Evolutionary conservation across 495 filamentous ascomycete species (phyloP).

Genomic region (Aspergillus hancockii): DNA sequence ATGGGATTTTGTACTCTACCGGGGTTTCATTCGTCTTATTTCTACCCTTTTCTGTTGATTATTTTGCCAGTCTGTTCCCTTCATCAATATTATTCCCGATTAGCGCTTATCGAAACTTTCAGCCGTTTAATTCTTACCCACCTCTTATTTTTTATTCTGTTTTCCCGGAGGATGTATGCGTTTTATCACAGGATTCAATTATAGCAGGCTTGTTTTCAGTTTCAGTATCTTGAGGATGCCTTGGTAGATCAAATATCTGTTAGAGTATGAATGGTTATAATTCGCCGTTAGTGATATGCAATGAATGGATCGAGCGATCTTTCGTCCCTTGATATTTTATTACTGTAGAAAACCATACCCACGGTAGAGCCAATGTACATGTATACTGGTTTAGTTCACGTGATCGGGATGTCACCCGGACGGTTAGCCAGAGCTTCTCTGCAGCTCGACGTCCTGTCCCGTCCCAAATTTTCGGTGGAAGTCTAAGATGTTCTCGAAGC

Average conservation of each 20-base stretch:
- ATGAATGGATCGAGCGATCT: too few species aligned
- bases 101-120: slow-evolving; percentile 14
- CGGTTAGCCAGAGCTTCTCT: too few species aligned
- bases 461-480: slow-evolving; percentile 4
- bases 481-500: neutral
- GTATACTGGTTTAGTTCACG: too few species aligned
- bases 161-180: neutral
- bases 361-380: too few species aligned
- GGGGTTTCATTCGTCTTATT: slow-evolving; percentile 14
- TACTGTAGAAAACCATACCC: too few species aligned
- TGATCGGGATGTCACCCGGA: too few species aligned
- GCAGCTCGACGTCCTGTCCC: neutral
- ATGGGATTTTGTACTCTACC: slow-evolving; percentile 1
- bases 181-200: too few species aligned
- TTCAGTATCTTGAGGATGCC: neutral
- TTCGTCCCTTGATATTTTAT: too few species aligned
- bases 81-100: slow-evolving; percentile 16
- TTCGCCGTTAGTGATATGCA: too few species aligned
- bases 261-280: too few species aligned
- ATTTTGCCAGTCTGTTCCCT: slow-evolving; percentile 15
- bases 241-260: neutral
- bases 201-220: neutral
- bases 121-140: slow-evolving; percentile 12
- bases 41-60: slow-evolving; percentile 13
- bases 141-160: slow-evolving; percentile 8